Conservation (phyloP, 495 filamentous ascomycete genomes). For the Penicillium psychrofluorescens region DNA sequence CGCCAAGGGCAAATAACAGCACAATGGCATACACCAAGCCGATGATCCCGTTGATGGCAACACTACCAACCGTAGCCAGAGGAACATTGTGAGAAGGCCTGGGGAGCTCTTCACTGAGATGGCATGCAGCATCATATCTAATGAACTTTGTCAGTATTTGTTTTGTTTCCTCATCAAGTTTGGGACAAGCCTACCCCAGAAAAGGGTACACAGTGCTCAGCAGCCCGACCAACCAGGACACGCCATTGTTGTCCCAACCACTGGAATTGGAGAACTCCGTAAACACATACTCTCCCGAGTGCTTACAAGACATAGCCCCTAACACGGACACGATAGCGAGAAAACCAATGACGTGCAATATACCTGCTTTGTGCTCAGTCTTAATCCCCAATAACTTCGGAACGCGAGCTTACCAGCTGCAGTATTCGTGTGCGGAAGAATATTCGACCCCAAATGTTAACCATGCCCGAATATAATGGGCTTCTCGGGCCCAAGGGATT, state of each 20-base stretch:
- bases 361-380: slow-evolving; percentile 1
- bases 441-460: slow-evolving; percentile 17
- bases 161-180: not conserved
- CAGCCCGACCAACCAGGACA: slow-evolving; percentile 17
- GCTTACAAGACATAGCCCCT: slow-evolving; percentile 13
- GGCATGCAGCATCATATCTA: slow-evolving; percentile 22
- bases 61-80: slow-evolving; percentile 35
- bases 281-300: slow-evolving; percentile 12
- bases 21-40: slow-evolving; percentile 36
- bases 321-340: slow-evolving; percentile 10
- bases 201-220: slow-evolving; percentile 18
- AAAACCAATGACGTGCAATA: slow-evolving; percentile 14
- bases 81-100: slow-evolving; percentile 29
- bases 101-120: slow-evolving; percentile 26
- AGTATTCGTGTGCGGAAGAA: slow-evolving; percentile 17
- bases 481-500: slow-evolving; percentile 8
- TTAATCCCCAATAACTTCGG: no score
- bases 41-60: slow-evolving; percentile 32
- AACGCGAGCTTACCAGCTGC: slow-evolving; percentile 7
- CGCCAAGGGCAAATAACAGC: slow-evolving; percentile 35
- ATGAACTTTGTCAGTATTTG: not conserved
- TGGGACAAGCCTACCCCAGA: slow-evolving; percentile 3
- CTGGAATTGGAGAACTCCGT: slow-evolving; percentile 14
- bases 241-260: slow-evolving; percentile 15
- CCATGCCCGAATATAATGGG: slow-evolving; percentile 11